A percentile compares a stretch with the other conserved stretches of the same genome.
Evolutionary conservation across 805 yeast species (phyloP).

Genomic region (Saturnispora bothae): DNA sequence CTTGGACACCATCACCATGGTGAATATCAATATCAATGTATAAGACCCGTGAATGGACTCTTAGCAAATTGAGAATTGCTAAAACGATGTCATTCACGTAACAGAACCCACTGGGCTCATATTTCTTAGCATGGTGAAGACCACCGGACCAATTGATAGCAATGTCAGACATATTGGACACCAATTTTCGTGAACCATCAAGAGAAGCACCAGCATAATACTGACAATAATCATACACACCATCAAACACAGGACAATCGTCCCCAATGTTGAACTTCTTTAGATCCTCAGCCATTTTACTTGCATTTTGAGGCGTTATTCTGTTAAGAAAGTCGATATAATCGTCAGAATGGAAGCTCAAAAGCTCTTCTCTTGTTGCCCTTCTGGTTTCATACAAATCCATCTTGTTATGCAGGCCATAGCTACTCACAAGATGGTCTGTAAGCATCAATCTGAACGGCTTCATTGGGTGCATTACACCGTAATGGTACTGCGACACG

Average conservation of each 20-base stretch:
- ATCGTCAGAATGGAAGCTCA: constrained; percentile 79
- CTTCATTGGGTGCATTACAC: constrained; percentile 96
- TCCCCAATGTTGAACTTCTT: constrained; percentile 83
- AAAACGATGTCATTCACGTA: constrained; percentile 90
- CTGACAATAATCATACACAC: constrained; percentile 81
- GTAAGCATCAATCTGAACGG: constrained; percentile 91
- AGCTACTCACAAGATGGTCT: constrained; percentile 78
- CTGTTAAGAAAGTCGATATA: constrained; percentile 66
- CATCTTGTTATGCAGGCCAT: constrained; percentile 81
- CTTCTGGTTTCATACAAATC: constrained; percentile 76
- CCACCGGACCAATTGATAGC: constrained; percentile 98
- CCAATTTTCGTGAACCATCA: constrained; percentile 82
- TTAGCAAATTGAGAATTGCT: constrained; percentile 70
- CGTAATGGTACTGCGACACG: constrained; percentile 77
- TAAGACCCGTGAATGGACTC: constrained; percentile 86
- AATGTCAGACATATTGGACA: constrained; percentile 80
- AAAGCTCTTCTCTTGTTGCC: constrained; percentile 73
- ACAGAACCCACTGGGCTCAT: constrained; percentile 92
- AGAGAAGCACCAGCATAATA: constrained; percentile 89
- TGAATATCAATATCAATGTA: constrained; percentile 93
- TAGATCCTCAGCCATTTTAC: constrained; percentile 45
- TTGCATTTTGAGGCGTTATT: constrained; percentile 65
- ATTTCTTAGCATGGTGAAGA: constrained; percentile 89
- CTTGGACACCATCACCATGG: constrained; percentile 98
- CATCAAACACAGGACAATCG: constrained; percentile 93